These are phyloP conservation scores for Cordyceps cateniannulata DNA, from an alignment of 2,329 filamentous ascomycete genomes.

Conservation along the genomic window DNA sequence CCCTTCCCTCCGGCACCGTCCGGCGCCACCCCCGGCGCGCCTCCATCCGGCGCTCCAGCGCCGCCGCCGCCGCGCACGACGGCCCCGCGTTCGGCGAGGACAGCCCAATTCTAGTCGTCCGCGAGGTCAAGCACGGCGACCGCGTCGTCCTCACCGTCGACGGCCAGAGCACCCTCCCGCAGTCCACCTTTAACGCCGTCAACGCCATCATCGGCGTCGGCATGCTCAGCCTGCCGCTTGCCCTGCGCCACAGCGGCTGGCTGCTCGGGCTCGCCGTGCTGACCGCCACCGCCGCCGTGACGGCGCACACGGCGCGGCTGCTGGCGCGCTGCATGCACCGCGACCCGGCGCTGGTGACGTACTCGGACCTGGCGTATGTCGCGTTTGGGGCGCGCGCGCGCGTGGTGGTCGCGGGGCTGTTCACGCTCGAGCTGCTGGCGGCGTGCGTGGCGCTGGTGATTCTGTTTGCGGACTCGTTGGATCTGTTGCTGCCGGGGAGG, in stretches of 20 bases:
- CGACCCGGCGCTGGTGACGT: conserved; percentile 81
- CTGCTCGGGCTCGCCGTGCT: conserved; percentile 72
- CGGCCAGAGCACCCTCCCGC: conserved; percentile 89
- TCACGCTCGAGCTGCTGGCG: conserved; percentile 79
- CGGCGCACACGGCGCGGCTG: conserved; percentile 78
- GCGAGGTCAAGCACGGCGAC: conserved; percentile 82
- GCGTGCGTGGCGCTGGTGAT: conserved; percentile 86
- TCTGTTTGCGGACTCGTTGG: conserved; percentile 86
- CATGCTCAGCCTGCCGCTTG: conserved; percentile 80
- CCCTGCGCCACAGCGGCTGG: conserved; percentile 84
- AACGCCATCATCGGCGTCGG: conserved; percentile 90
- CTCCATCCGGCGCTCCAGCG: conserved; percentile 36
- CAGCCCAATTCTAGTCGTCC: conserved; percentile 69
- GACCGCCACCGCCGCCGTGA: conserved; percentile 65
- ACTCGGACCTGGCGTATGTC: conserved; percentile 87
- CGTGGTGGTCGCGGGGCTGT: conserved; percentile 75
- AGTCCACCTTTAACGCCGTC: conserved; percentile 94
- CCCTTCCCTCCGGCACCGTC: conserved; percentile 33
- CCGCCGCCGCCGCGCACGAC: conserved; percentile 25
- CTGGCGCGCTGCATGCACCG: conserved; percentile 84
- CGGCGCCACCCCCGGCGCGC: conserved; percentile 30
- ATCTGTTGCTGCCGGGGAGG: conserved; percentile 67
- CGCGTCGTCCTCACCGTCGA: conserved; percentile 78
- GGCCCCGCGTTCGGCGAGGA: conserved; percentile 48
- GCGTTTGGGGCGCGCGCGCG: conserved; percentile 81